Conservation (phyloP, 805 yeast genomes). For the Saccharomycopsis sp. region DNA sequence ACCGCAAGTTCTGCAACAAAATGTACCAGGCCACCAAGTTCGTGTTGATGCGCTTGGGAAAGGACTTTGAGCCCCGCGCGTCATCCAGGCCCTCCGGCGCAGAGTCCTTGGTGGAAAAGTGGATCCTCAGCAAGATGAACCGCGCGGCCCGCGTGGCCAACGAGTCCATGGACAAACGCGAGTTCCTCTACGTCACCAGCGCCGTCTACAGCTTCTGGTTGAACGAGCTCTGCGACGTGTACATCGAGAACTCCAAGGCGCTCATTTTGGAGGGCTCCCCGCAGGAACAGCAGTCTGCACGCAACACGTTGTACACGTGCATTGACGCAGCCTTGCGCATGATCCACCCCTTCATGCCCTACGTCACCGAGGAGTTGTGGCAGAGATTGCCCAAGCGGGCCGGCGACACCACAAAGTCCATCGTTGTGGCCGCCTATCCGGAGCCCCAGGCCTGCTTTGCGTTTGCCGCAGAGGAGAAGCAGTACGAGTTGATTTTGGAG, state of each 20-base stretch:
- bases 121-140: constrained; percentile 88
- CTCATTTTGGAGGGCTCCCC: constrained; percentile 87
- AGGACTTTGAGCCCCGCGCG: constrained; percentile 77
- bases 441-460: constrained; percentile 51
- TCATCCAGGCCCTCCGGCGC: constrained; percentile 57
- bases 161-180: constrained; percentile 70
- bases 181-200: constrained; percentile 81
- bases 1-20: constrained; percentile 99
- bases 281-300: constrained; percentile 80
- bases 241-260: constrained; percentile 94
- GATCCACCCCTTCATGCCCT: constrained; percentile 99
- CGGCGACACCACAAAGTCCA: constrained; percentile 60
- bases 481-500: constrained; percentile 78
- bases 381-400: constrained; percentile 91
- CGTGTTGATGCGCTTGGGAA: constrained; percentile 87
- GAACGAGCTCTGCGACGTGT: constrained; percentile 91
- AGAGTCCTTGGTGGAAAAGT: constrained; percentile 88
- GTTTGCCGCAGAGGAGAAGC: constrained; percentile 58
- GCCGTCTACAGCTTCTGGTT: constrained; percentile 92
- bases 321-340: constrained; percentile 84
- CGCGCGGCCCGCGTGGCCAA: constrained; percentile 59
- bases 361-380: constrained; percentile 96
- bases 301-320: constrained; percentile 88
- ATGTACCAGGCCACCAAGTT: constrained; percentile 98
- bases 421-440: constrained; percentile 79